Conservation (phyloP, 441 rosid genomes). For the Pelargonium cotyledonis region DNA sequence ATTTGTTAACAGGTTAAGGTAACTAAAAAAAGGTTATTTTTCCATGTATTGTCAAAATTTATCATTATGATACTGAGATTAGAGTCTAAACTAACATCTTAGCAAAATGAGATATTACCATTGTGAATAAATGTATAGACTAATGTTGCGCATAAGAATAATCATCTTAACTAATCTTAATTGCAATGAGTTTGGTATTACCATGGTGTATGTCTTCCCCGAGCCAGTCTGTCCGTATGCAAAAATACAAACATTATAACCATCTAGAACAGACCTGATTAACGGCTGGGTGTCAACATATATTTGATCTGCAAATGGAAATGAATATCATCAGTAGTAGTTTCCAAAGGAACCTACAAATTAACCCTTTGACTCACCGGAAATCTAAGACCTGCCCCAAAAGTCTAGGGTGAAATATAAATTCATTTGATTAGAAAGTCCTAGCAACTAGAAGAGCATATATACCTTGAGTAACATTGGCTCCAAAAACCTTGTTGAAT, state of each 20-base stretch:
- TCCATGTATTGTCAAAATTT: not conserved
- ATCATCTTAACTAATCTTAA: conserved; percentile 28
- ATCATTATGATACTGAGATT: not conserved
- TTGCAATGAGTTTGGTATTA: conserved; percentile 19
- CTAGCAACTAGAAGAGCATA: not conserved
- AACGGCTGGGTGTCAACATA: conserved; percentile 53
- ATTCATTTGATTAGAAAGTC: not conserved
- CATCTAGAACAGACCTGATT: conserved; percentile 70
- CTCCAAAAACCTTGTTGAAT: conserved; percentile 69
- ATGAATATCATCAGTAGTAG: not conserved
- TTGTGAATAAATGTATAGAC: too few relatives aligned
- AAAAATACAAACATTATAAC: conserved; percentile 95
- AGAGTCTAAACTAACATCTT: not conserved
- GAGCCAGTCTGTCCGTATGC: conserved; percentile 99
- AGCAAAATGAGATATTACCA: not conserved
- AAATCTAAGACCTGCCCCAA: too few relatives aligned
- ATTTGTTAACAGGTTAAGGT: not conserved
- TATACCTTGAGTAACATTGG: conserved; percentile 50
- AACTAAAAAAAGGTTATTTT: not conserved
- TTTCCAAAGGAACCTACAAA: not conserved
- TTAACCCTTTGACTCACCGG: not conserved
- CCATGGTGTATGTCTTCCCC: conserved; percentile 91
- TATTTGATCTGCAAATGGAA: conserved; percentile 55
- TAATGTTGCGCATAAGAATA: conserved; percentile 9
- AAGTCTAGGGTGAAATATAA: not conserved